Base-by-base conservation (phyloP, 805 yeast species). In the Starmera dryadoides region DNA sequence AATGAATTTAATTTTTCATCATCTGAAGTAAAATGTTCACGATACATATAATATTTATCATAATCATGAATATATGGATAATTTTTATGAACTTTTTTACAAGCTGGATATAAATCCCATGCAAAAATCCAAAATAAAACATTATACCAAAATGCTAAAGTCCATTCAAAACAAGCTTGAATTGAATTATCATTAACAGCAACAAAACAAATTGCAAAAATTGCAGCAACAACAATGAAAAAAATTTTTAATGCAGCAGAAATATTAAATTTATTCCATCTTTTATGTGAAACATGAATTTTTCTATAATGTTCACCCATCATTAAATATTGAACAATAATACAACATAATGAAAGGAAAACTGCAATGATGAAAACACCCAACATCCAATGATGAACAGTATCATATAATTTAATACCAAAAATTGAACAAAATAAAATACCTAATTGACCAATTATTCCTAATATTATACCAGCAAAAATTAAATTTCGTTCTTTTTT, bases 131-230 rank as follows among this genome's bases (percentile, higher is more conserved):
- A 53, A 46, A 81, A 73, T 43, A 84, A 66, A 26, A 81, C 50
- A 3, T 95, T 93, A 55, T 84, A 89, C 78, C 86, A 80, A 60
- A 80, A 89, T n/a, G 91, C 79, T 33, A 89, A 60, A 3, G 79
- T 55, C 98, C 98, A 91, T 61, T 91, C 98, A 55, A 83, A 77
- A 30, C 62, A 52, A 7, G 62, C 51, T 21, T 68, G 66, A 1
- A 41, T 38, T 19, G 47, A 49, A 19, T 59, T 42, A 11, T 58
- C 55, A 56, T 55, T 52, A 37, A 62, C 53, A 3, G 59, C 68
- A n/a, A 77, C 87, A 47, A 86, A 91, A 25, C 75, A 69, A 20
- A 82, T 59, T 3, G 91, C 95, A 53, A 85, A 71, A 0, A 66
- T 75, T 15, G 81, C 64, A 1, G 95, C 93, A 16, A 70, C 53